Percentiles rank a stretch among this genome's conserved stretches.
Conservation (phyloP, 768 basidiomycete species). For the Russula ochroleuca region DNA sequence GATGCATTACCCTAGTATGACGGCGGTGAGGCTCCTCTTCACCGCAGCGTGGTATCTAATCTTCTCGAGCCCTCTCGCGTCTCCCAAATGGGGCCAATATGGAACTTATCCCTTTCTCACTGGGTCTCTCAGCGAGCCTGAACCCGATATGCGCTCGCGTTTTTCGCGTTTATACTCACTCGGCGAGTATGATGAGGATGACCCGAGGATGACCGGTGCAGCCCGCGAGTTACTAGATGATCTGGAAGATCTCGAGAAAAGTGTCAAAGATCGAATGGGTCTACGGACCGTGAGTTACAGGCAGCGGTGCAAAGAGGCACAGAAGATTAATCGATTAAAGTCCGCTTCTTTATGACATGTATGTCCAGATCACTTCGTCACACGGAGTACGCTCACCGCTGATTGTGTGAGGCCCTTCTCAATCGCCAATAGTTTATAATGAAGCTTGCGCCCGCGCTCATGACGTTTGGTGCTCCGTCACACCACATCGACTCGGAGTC, state of each 20-base stretch:
- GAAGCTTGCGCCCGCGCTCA: conserved; percentile 78
- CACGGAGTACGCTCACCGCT: neutral
- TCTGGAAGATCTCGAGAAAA: conserved; percentile 53
- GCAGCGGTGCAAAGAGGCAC: conserved; percentile 55
- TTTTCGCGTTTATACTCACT: conserved; percentile 27
- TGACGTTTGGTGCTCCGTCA: conserved; percentile 70
- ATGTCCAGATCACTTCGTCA: conserved; percentile 26
- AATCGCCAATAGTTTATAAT: conserved; percentile 81
- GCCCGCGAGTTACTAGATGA: conserved; percentile 49
- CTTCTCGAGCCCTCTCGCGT: conserved; percentile 20
- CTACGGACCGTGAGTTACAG: conserved; percentile 61
- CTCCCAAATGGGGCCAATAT: conserved; percentile 5
- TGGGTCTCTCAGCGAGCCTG: conserved; percentile 4
- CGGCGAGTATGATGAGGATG: conserved; percentile 51
- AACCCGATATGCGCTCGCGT: conserved; percentile 9
- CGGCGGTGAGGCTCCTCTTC: neutral
- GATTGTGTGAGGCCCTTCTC: conserved; percentile 54
- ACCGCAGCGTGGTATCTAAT: conserved; percentile 16
- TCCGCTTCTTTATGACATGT: conserved; percentile 70
- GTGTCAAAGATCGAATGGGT: conserved; percentile 33
- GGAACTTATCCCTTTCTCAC: neutral
- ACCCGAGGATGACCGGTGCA: conserved; percentile 58
- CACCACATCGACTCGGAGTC: too few relatives aligned
- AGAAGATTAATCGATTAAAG: conserved; percentile 60
- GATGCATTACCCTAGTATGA: neutral